These are phyloP conservation scores for Scortechinia acanthostroma DNA, from an alignment of 2,329 filamentous ascomycete species.

Conservation along the genomic window DNA sequence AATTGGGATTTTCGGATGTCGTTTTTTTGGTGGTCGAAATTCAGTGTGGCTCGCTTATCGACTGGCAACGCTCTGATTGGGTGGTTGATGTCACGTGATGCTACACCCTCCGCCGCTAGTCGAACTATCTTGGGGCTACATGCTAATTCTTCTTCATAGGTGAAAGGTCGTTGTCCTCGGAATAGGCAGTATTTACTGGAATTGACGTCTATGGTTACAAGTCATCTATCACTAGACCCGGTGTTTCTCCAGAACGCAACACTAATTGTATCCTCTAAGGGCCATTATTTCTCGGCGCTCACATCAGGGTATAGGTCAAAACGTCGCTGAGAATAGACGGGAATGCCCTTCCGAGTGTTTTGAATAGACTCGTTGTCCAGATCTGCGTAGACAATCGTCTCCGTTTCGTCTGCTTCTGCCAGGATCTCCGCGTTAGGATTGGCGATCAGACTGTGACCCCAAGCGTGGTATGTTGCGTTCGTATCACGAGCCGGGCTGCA, in stretches of 20 bases:
- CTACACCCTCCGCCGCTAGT: too few relatives aligned
- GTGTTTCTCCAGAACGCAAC: too few relatives aligned
- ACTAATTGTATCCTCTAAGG: too few relatives aligned
- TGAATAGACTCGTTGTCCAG: conserved; percentile 63
- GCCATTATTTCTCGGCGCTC: conserved; percentile 33
- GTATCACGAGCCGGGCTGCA: conserved; percentile 84
- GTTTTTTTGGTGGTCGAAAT: not conserved
- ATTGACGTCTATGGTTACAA: too few relatives aligned
- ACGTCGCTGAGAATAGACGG: conserved; percentile 74
- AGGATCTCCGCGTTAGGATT: conserved; percentile 84
- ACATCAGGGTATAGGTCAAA: conserved; percentile 97
- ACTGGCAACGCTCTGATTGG: not conserved
- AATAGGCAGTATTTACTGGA: too few relatives aligned
- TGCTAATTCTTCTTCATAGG: too few relatives aligned
- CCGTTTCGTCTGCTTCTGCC: conserved; percentile 69
- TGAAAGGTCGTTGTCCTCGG: too few relatives aligned
- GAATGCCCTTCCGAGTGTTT: conserved; percentile 75
- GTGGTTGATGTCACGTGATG: not conserved
- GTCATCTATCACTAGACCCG: too few relatives aligned
- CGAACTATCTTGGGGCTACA: too few relatives aligned
- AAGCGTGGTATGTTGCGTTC: conserved; percentile 75
- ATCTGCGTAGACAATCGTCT: conserved; percentile 70
- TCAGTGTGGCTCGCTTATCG: conserved; percentile 3
- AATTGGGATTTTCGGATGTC: not conserved
- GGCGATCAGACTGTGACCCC: conserved; percentile 81